Base-by-base conservation (phyloP, 108 stramenopile species). In the Cyclotella kingstonii region DNA sequence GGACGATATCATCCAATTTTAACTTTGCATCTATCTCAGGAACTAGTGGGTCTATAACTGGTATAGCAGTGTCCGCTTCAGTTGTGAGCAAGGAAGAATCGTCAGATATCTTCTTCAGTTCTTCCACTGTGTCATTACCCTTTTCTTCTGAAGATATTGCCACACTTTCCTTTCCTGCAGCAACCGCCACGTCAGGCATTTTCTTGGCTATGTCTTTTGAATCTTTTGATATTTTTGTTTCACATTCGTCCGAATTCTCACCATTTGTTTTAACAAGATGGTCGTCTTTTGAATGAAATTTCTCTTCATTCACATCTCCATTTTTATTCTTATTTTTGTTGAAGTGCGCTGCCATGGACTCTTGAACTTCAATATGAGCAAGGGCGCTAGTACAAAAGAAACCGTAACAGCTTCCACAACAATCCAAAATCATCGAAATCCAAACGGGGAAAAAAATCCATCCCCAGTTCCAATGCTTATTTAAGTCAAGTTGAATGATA, bases 361-460 rank as follows among this genome's bases (percentile, higher is more conserved):
- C 67, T 42, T 72, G 63, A 10, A 80, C 51, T 12, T 80, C 74
- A 22, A 85, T 66, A 25, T 84, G 78, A 23, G 70, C 84, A 11
- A 69, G n/a, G 2, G 63, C 60, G 0, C 74, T 43, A 5, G 66
- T 66, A 41, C 80, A 84, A 29, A 45, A 70, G 65, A 80, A 83
- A 2, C 54, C 57, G 63, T 69, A 89, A 26, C 79, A 83, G 18
- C 56, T 64, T 30, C 60, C 54, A 19, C 80, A 45, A 44, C 79
- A 65, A 26, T 76, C 70, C 26, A 67, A 41, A 29, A 78, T 56
- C 31, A 83, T 61, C n/a, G 82, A 65, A 33, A 87, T 72, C 79
- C 76, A 86, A 54, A 91, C 33, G 1, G 90, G 90, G 22, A 76
- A 45, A 60, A 88, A 91, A 10, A 84, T 80, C 9, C 81, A 34